Base-by-base conservation (phyloP, 345 rosid species). In the Arabidopsis arenosa region DNA sequence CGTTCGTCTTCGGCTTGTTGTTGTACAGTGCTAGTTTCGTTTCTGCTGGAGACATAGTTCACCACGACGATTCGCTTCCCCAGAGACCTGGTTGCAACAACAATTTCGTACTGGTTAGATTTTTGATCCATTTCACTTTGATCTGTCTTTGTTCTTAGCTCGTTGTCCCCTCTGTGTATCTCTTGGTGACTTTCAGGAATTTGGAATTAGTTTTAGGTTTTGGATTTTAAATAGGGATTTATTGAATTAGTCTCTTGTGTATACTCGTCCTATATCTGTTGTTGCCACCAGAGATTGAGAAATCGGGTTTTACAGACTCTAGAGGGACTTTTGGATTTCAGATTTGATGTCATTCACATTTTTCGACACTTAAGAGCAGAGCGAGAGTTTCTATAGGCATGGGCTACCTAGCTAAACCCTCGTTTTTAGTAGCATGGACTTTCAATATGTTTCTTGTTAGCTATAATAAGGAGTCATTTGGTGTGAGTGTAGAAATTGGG, bases 31-130 rank as follows among this genome's bases (percentile, higher is more conserved):
- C 81, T 18, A 69, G 76, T 17, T 66, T 82, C 17, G 84, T 71
- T 8, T 85, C 81, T 33, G 92, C 86, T 66, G 93, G 97, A 35
- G 99, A 95, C 64, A 95, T 95, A 81, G 97, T 95, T 35, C 99
- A 95, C 83, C 91, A 81, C 6, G 99, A 95, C 79, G 79, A 86
- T 68, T 60, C 84, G 18, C 85, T 96, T 74, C 99, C 99, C 0
- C 80, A 68, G 81, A 74, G 91, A 66, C 85, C 99, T 73, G 97
- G 99, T 26, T 95, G 99, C 80, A 82, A 83, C 15, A 92, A 95
- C 73, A 86, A 92, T 84, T 95, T 95, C 80, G 97, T 95, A 28
- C 83, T 95, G 91, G 99, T 92, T 63, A 52, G 69, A 23, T 15
- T 11, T 5, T 14, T 55, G 7, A 35, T 45, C 66, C 1, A 9